Percentiles rank a stretch among this genome's conserved stretches.
These are phyloP conservation scores for Dinochytrium kinnereticum DNA, from an alignment of 371 early-diverging fungal species.

Conservation along the genomic window DNA sequence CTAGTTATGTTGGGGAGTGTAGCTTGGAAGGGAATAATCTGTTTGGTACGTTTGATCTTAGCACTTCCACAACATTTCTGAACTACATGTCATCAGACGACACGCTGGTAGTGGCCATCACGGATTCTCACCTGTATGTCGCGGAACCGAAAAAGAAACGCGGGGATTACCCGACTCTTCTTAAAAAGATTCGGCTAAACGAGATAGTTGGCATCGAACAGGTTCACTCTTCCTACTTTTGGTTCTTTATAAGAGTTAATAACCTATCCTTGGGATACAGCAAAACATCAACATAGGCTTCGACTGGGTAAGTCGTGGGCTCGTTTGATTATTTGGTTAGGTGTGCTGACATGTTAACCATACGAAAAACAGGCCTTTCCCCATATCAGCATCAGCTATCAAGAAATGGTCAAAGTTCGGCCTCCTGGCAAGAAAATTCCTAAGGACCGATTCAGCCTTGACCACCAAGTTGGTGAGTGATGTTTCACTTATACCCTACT, in stretches of 20 bases:
- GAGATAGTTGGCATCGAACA: conserved; percentile 3
- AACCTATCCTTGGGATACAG: not conserved
- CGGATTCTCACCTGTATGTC: conserved; percentile 1
- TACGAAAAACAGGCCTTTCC: conserved; percentile 18
- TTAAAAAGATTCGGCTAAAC: not conserved
- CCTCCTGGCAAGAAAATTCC: conserved; percentile 17
- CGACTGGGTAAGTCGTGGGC: not conserved
- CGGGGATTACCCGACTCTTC: not conserved
- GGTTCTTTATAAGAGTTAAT: not conserved
- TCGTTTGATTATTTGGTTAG: too few species aligned
- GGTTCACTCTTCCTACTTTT: not conserved
- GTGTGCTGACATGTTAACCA: not conserved
- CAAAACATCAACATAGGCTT: conserved; percentile 8
- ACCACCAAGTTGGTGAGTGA: not conserved
- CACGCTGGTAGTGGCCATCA: conserved; percentile 6
- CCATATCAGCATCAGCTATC: not conserved
- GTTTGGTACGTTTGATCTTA: not conserved
- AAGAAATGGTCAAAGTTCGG: conserved; percentile 1
- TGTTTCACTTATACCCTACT: not conserved
- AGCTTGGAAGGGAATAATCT: conserved; percentile 16
- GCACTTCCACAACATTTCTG: not conserved
- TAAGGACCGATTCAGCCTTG: not conserved
- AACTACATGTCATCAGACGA: conserved; percentile 1
- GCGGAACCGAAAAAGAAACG: conserved; percentile 1
- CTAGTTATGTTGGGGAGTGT: conserved; percentile 12